Base-by-base conservation (phyloP, 2,329 filamentous ascomycete genomes). In the Pezicula carpinea region DNA sequence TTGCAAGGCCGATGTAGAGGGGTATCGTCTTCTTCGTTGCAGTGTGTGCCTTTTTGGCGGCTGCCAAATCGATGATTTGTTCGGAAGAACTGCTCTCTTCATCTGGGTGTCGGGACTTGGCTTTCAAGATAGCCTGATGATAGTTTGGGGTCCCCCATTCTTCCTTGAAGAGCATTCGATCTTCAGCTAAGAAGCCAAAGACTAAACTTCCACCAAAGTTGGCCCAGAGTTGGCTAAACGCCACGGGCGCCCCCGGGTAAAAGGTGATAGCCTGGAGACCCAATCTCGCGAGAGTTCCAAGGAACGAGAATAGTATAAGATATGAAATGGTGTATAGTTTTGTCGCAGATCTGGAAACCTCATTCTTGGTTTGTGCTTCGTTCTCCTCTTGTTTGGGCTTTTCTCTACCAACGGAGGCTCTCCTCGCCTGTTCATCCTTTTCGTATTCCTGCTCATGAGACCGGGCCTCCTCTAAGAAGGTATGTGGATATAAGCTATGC, bases 181-280 rank as follows among this genome's bases (percentile, higher is more conserved):
- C 89, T 67, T 96, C 88, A 8, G 79, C 70, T 2, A 96, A 74
- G 61, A 95, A 95, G 2, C 93, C 92, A 80, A 97, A 87, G 48
- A 95, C 56, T 0, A 95, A 62, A 46, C 87, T 86, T 1, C 92
- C 92, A 1, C 74, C 80, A 39, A 96, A 84, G 60, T 97, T 96
- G 50, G 90, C 84, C 92, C 92, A 97, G 18, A 95, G 67, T 2
- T 87, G 83, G 43, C 81, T 77, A 46, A 88, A 91, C 5, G 80
- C 71, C 18, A 93, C 72, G 0, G 90, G 89, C 0, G 87, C 80
- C 18, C 84, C 85, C 1, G 86, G 82, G 63, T 95, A 96, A 47
- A 76, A 80, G 0, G 89, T 93, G 43, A 96, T 69, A 39, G 85
- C 83, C 61, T 90, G 81, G 6, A 96, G 69, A 4, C 90, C 91